Base-by-base conservation (phyloP, 2,329 filamentous ascomycete species). In the Cytospora schulzeri region DNA sequence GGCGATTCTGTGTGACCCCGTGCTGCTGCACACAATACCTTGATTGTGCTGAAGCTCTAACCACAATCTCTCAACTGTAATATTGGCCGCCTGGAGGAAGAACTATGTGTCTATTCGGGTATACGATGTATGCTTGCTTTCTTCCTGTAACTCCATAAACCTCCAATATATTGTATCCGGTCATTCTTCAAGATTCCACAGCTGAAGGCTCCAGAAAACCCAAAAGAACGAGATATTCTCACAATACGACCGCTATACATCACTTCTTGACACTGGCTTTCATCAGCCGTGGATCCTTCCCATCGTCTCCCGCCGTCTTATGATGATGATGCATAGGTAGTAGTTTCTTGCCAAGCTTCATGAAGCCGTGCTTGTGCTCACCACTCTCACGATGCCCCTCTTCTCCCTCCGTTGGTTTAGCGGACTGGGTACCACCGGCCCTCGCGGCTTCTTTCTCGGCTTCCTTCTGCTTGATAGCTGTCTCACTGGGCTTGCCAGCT, bases 271-370 rank as follows among this genome's bases (percentile, higher is more conserved):
- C 60, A 60, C 56, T 54, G 5, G 12, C 60, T 1, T 54, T 29
- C 64, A 63, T 59, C 1, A 66, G 8, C n/a, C 64, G 50, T 3
- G 24, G 8, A 9, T 60, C 61, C 17, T 60, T 45, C 1, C 41
- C 57, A 3, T 57, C 57, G 9, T 45, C 33, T 1, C 22, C 33
- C 6, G 38, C 24, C 31, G 56, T 52, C 4, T 60, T 24, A 6
- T 50, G 17, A n/a, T 62, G 50, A 6, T 50, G 17, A n/a, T 62
- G 50, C 26, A 55, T 48, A 7, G 62, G 57, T 22, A 64, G 9
- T 6, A 66, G 28, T 52, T 66, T 66, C 64, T 66, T 66, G 12
- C 64, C 64, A 1, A 45, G 22, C 58, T 41, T 65, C 8, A 55
- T 26, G 8, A 66, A 65, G 5, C 65, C 62, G 17, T 59, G 54